phyloP scores from a whole-genome alignment of 2,329 filamentous ascomycete species.

The Madurella fahalii region DNA sequence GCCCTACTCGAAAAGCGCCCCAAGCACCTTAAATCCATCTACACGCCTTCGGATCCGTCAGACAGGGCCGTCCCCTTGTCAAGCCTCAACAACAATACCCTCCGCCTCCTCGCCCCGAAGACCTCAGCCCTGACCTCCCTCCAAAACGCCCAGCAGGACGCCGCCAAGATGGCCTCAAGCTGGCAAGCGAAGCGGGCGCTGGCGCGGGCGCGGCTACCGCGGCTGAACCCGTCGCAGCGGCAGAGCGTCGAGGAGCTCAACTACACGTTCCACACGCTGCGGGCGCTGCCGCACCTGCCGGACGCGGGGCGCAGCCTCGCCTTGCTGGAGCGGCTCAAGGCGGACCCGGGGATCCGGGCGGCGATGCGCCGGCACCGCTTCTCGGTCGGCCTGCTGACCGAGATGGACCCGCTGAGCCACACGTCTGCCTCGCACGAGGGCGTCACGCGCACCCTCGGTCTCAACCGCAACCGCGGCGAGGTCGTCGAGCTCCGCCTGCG shows the following conservation, averaged over 20 bases:
- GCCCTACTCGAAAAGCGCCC: slow-evolving; percentile 24
- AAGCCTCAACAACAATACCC: slow-evolving; percentile 24
- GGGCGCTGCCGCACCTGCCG: slow-evolving; percentile 73
- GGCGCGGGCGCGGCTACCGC: slow-evolving; percentile 28
- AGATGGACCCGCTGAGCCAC: slow-evolving; percentile 88
- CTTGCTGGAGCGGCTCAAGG: slow-evolving; percentile 70
- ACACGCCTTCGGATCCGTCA: slow-evolving; percentile 22
- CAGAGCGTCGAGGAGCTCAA: slow-evolving; percentile 46
- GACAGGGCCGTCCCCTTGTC: slow-evolving; percentile 26
- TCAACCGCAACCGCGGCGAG: slow-evolving; percentile 85
- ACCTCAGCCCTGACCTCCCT: slow-evolving; percentile 24
- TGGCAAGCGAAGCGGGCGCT: slow-evolving; percentile 13
- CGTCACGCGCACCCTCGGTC: slow-evolving; percentile 70
- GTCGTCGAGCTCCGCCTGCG: slow-evolving; percentile 85
- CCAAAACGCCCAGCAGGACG: slow-evolving; percentile 15
- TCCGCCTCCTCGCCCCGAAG: slow-evolving; percentile 32
- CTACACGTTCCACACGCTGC: slow-evolving; percentile 79
- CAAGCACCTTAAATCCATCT: slow-evolving; percentile 23
- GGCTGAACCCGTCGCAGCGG: slow-evolving; percentile 3
- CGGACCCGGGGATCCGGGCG: slow-evolving; percentile 79
- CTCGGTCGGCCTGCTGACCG: slow-evolving; percentile 78
- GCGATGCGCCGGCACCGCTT: slow-evolving; percentile 84
- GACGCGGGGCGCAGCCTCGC: slow-evolving; percentile 65
- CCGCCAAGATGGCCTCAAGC: slow-evolving; percentile 12
- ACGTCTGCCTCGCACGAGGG: slow-evolving; percentile 68